A percentile compares a stretch with the other conserved stretches of the same genome.
These are phyloP conservation scores for Cystofilobasidium capitatum DNA, from an alignment of 768 basidiomycete genomes.

Conservation along the genomic window DNA sequence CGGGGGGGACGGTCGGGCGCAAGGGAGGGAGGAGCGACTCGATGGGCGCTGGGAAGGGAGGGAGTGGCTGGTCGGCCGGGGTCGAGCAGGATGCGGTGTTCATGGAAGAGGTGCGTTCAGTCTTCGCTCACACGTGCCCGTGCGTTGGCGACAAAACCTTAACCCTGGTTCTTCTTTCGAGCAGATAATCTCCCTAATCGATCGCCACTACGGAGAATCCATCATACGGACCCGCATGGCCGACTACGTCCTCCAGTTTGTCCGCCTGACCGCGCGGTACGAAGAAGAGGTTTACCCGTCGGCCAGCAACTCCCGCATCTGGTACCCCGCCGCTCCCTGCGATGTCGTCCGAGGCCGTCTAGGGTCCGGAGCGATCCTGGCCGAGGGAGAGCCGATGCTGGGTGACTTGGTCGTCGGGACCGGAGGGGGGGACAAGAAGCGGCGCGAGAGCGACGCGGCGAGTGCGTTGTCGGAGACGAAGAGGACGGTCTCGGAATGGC, in stretches of 20 bases:
- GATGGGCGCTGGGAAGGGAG: background rate
- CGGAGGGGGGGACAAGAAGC: background rate
- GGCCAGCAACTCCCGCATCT: conserved; percentile 54
- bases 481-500: conserved; percentile 15
- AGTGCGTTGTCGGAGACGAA: background rate
- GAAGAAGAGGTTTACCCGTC: conserved; percentile 58
- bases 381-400: conserved; percentile 45
- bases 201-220: conserved; percentile 83
- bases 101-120: conserved; percentile 12
- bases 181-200: conserved; percentile 74
- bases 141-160: background rate
- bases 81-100: conserved; percentile 10
- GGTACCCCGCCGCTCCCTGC: conserved; percentile 55
- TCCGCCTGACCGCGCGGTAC: conserved; percentile 78
- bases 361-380: conserved; percentile 46
- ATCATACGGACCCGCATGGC: conserved; percentile 78
- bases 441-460: conserved; percentile 15
- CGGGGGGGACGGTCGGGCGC: background rate
- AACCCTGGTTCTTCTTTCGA: background rate
- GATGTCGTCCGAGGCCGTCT: conserved; percentile 29
- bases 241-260: conserved; percentile 79
- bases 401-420: conserved; percentile 37
- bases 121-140: background rate
- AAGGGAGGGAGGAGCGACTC: conserved; percentile 12
- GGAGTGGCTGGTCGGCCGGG: background rate